Base-by-base conservation (phyloP, 1,139 yeast genomes). In the Yamadazyma siamensis region DNA sequence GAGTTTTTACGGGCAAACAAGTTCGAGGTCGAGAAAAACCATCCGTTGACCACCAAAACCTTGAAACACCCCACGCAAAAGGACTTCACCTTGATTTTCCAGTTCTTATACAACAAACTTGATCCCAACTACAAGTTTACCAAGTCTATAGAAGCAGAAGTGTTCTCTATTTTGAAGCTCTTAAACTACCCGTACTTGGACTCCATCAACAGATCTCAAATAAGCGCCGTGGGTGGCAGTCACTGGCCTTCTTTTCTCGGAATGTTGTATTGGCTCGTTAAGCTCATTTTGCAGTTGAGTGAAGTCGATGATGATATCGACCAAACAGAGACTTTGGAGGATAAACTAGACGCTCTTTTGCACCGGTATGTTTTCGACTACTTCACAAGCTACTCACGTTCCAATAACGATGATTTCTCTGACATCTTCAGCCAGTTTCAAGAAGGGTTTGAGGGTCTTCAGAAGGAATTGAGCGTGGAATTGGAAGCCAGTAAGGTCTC, bases 211-310 rank as follows among this genome's bases (percentile, higher is more conserved):
- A 77, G 88, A 47, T 80, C 91, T 1, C 95, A 86, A 51, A 79
- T 88, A 20, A 79, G 89, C 28, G 96, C 96, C 0, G 96, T 87
- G 6, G 96, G 96, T 2, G 95, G 95, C 1, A 82, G 82, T 36
- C 81, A 81, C 47, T 87, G 96, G 96, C 89, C 87, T 12, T 73
- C 75, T 14, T 83, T 86, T 46, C 58, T 88, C 31, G 95, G 94
- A 2, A 76, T 88, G 71, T 61, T 87, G 21, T 78, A 81, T 52
- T 86, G 95, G 95, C 52, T 86, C 29, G 78, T 83, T 9, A 75
- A 75, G 46, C 59, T 81, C 22, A 75, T 71, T 43, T 59, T 64
- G 18, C 65, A 74, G 31, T 56, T 71, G 42, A 76, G 67, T 37
- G 59, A 52, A 31, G 58, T 65, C 32, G 68, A 67, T 29, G 57